phyloP scores from a whole-genome alignment of 192 early-diverging fungal species.

The Podila epicladia region DNA sequence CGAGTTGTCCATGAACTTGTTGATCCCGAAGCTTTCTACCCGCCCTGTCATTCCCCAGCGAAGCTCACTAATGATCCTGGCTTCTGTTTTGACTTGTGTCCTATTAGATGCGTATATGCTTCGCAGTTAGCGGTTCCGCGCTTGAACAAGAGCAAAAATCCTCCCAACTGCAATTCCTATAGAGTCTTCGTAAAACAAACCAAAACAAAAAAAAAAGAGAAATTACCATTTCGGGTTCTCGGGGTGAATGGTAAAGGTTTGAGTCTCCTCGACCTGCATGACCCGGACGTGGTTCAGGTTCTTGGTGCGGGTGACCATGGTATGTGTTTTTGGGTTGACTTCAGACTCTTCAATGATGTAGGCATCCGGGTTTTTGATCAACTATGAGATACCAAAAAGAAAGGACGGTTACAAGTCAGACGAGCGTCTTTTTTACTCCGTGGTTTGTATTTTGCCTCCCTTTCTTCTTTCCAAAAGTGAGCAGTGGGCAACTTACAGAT shows the following conservation, averaged over 20 bases:
- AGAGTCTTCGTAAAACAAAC: neutral
- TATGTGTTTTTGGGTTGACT: constrained; percentile 79
- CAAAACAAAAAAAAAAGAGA: neutral
- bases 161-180: neutral
- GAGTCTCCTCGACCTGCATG: constrained; percentile 93
- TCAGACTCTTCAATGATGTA: constrained; percentile 92
- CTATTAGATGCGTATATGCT: constrained; percentile 3
- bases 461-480: no score
- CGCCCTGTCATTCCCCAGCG: constrained; percentile 84
- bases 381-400: constrained; percentile 45
- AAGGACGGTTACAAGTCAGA: neutral
- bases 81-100: constrained; percentile 84
- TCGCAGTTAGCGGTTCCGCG: neutral
- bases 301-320: constrained; percentile 84
- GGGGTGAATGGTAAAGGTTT: constrained; percentile 72
- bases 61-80: constrained; percentile 87
- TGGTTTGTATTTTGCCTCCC: no score
- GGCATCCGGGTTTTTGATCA: constrained; percentile 85
- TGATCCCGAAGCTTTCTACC: constrained; percentile 91
- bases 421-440: neutral
- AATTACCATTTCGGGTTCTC: constrained; percentile 56
- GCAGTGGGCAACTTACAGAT: constrained; percentile 35
- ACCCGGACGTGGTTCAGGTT: constrained; percentile 95
- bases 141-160: neutral
- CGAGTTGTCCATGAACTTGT: constrained; percentile 85